Percentiles rank a stretch among this genome's conserved stretches.
Evolutionary conservation across 257 asterid species (phyloP).

Genomic region (Handroanthus guayacan): DNA sequence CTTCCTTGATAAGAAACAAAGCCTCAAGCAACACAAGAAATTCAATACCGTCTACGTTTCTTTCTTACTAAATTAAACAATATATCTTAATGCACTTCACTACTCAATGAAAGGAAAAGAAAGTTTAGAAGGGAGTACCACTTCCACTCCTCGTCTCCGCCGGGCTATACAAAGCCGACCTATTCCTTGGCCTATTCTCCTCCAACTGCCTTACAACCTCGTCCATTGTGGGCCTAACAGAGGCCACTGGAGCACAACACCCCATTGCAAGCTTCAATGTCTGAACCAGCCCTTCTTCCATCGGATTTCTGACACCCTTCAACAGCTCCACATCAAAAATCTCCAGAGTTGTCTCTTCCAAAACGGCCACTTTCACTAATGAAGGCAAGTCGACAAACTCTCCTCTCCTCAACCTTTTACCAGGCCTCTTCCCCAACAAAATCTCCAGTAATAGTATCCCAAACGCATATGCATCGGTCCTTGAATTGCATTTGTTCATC

Average conservation of each 20-base stretch:
- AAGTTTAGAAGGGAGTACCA: slow-evolving; percentile 80
- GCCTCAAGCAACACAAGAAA: not conserved
- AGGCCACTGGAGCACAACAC: slow-evolving; percentile 91
- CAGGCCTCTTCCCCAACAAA: slow-evolving; percentile 79
- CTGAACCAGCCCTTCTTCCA: slow-evolving; percentile 98
- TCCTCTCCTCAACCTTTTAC: slow-evolving; percentile 64
- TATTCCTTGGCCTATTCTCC: slow-evolving; percentile 95
- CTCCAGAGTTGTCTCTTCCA: slow-evolving; percentile 99
- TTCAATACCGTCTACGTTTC: not conserved
- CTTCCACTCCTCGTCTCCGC: slow-evolving; percentile 98
- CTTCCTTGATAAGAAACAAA: not conserved
- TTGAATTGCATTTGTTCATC: slow-evolving; percentile 87
- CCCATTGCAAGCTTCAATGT: slow-evolving; percentile 98
- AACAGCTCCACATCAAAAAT: slow-evolving; percentile 83
- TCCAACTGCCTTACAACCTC: slow-evolving; percentile 95
- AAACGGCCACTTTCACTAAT: slow-evolving; percentile 89
- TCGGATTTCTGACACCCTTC: slow-evolving; percentile 87
- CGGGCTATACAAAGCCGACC: slow-evolving; percentile 96
- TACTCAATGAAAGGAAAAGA: slow-evolving; percentile 29
- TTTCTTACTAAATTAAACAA: not conserved
- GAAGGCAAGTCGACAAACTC: slow-evolving; percentile 87
- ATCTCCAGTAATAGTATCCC: slow-evolving; percentile 95
- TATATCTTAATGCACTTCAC: slow-evolving; percentile 38
- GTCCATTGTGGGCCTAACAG: slow-evolving; percentile 91
- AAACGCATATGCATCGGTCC: slow-evolving; percentile 87